Conservation (phyloP, 495 filamentous ascomycete genomes). For the Jackrogersella minutella region DNA sequence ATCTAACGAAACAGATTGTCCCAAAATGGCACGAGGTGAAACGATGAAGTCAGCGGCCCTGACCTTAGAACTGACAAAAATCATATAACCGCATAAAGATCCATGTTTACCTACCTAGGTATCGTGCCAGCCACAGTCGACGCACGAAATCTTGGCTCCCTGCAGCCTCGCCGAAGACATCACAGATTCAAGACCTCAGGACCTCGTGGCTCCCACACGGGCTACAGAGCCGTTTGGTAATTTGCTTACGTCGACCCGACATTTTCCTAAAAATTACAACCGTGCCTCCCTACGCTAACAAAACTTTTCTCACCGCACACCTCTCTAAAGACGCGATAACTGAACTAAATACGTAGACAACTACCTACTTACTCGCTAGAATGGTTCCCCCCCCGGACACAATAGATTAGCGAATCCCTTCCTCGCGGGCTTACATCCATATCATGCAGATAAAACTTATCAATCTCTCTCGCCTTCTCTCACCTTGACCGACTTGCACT, state of each 20-base stretch:
- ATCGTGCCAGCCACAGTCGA: slow-evolving; percentile 28
- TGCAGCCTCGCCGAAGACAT: slow-evolving; percentile 42
- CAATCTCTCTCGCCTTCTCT: not conserved
- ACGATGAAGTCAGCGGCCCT: slow-evolving; percentile 28
- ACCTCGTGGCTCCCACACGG: slow-evolving; percentile 32
- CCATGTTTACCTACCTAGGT: slow-evolving; percentile 19
- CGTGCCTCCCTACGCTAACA: slow-evolving; percentile 7
- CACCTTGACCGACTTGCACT: slow-evolving; percentile 23
- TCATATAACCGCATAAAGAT: slow-evolving; percentile 11
- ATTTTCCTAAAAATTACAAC: slow-evolving; percentile 31
- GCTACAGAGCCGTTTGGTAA: slow-evolving; percentile 28
- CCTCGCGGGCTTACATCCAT: not conserved
- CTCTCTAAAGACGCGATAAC: slow-evolving; percentile 28
- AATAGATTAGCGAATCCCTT: slow-evolving; percentile 29
- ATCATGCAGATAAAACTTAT: slow-evolving; percentile 1
- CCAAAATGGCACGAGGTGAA: slow-evolving; percentile 36
- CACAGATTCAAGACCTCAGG: slow-evolving; percentile 22
- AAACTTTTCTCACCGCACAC: slow-evolving; percentile 33
- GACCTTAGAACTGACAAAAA: slow-evolving; percentile 32
- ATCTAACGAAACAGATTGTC: slow-evolving; percentile 31
- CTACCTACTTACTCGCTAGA: not conserved
- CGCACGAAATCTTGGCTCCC: slow-evolving; percentile 43
- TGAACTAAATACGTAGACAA: slow-evolving; percentile 11
- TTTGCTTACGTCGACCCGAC: slow-evolving; percentile 27
- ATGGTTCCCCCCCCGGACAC: not conserved